Conservation (phyloP, 805 yeast species). For the Wickerhamomyces mucosus region DNA sequence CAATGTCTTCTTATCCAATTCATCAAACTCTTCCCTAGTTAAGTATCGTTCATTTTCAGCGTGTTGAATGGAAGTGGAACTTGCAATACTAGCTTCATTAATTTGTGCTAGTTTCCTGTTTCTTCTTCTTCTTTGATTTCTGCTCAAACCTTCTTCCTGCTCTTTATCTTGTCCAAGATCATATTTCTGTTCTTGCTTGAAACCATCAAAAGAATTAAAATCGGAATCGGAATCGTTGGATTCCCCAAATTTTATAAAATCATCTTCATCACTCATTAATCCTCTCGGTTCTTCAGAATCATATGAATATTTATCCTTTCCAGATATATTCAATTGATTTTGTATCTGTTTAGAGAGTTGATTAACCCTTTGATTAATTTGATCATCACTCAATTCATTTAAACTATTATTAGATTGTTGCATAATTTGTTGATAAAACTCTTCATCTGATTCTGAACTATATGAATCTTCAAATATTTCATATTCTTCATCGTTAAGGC, state of each 20-base stretch:
- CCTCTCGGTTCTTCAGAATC: not conserved
- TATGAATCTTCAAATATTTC: not conserved
- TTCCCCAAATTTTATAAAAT: not conserved
- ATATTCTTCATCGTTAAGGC: not conserved
- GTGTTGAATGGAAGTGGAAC: not conserved
- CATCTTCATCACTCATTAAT: not conserved
- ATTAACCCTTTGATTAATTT: not conserved
- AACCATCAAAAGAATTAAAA: not conserved
- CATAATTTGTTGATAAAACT: no score
- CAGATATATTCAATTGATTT: no score
- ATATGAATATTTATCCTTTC: not conserved
- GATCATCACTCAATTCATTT: not conserved
- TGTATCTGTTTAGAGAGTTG: no score
- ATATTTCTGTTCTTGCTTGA: no score
- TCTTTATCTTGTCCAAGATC: no score
- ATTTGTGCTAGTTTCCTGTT: not conserved
- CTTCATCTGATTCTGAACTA: not conserved
- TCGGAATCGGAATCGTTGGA: not conserved
- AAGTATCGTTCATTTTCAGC: no score
- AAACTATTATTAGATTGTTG: constrained; percentile 1
- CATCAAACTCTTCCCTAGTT: constrained; percentile 10
- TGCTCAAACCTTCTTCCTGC: not conserved
- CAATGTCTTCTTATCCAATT: constrained; percentile 6
- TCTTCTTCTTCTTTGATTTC: not conserved
- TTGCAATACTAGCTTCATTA: not conserved